Evolutionary conservation across 495 filamentous ascomycete genomes (phyloP).

Genomic region (Talaromyces adpressus): DNA sequence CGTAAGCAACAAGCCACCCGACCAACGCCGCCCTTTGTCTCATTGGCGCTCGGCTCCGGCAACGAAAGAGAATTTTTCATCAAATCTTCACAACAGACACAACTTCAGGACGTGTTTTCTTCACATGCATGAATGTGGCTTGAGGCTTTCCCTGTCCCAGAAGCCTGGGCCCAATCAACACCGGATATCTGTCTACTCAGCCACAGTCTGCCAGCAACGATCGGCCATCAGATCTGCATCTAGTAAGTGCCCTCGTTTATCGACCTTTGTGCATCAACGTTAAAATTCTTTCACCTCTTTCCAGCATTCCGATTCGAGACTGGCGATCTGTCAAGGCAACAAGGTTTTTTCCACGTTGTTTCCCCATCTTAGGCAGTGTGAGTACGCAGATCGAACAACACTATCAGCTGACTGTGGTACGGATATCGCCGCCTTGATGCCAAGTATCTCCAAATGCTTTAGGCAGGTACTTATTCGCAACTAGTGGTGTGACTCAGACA

Average conservation of each 20-base stretch:
- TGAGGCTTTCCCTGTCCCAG: background rate
- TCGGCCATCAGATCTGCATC: background rate
- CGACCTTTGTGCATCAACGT: background rate
- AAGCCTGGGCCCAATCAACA: constrained; percentile 1
- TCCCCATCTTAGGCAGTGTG: background rate
- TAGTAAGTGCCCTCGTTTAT: background rate
- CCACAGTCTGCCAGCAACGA: background rate
- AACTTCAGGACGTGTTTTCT: background rate
- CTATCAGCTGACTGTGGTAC: constrained; percentile 1
- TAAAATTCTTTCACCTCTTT: background rate
- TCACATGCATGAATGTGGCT: constrained; percentile 4
- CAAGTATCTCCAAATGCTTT: background rate
- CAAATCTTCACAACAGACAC: too few species aligned
- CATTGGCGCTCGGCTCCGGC: background rate
- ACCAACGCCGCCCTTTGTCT: too few species aligned
- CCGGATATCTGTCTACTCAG: background rate
- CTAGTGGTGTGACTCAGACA: constrained; percentile 1
- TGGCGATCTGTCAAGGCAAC: background rate
- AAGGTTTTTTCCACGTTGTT: background rate
- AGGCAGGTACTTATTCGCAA: background rate
- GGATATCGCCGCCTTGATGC: constrained; percentile 1
- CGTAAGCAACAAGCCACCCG: too few species aligned
- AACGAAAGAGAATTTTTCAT: background rate
- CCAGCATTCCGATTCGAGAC: background rate
- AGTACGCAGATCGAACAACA: background rate